phyloP scores from a whole-genome alignment of 768 basidiomycete species.

The Chalciporus piperatus region DNA sequence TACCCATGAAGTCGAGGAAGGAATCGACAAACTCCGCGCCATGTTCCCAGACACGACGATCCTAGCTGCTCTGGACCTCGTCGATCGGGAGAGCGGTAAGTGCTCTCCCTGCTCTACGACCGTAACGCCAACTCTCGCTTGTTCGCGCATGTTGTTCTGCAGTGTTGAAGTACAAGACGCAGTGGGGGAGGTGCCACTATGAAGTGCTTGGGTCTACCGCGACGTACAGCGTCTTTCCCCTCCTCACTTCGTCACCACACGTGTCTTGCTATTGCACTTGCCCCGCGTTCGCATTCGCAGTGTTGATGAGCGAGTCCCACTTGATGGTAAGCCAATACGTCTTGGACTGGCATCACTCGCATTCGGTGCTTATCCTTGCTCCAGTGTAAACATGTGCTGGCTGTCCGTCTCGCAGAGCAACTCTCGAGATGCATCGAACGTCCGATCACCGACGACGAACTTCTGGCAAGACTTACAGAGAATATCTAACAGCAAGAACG shows the following conservation, averaged over 20 bases:
- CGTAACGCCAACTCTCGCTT: neutral
- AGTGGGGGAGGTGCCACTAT: conserved; percentile 59
- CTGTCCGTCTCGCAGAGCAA: conserved; percentile 56
- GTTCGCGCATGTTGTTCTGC: neutral
- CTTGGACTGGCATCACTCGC: neutral
- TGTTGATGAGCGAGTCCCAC: conserved; percentile 57
- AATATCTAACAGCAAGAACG: conserved; percentile 10
- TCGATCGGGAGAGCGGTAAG: conserved; percentile 68
- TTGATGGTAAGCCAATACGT: conserved; percentile 49
- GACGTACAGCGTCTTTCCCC: conserved; percentile 55
- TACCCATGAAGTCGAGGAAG: conserved; percentile 43
- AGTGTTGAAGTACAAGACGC: conserved; percentile 62
- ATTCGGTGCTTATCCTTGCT: conserved; percentile 1
- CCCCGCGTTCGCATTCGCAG: conserved; percentile 66
- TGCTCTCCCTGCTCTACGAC: neutral
- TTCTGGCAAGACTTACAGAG: conserved; percentile 35
- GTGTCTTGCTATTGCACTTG: conserved; percentile 67
- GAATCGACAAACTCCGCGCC: conserved; percentile 51
- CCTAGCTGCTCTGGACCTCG: conserved; percentile 71
- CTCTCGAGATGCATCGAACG: conserved; percentile 52
- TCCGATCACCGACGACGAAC: conserved; percentile 43
- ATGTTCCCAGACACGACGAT: conserved; percentile 64
- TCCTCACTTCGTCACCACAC: conserved; percentile 42
- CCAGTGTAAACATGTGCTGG: conserved; percentile 81
- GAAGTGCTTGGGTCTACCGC: conserved; percentile 66